phyloP scores from a whole-genome alignment of 2,329 filamentous ascomycete species.

The Colletotrichum noveboracense region DNA sequence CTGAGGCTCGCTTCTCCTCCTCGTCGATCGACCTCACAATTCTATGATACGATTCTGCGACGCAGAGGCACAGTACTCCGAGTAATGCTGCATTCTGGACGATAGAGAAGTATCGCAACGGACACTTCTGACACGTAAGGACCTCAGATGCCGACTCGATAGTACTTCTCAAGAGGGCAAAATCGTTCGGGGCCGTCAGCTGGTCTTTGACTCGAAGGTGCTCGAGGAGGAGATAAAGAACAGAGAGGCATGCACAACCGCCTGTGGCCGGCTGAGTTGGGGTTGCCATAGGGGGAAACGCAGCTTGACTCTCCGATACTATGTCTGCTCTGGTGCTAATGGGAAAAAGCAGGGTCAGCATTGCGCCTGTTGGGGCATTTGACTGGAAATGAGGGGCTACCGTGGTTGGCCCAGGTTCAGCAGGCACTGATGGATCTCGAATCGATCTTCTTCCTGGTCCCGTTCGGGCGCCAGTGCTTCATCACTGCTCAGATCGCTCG shows the following conservation, averaged over 20 bases:
- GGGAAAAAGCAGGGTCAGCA: not conserved
- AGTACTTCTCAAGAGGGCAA: not conserved
- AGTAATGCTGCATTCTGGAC: not conserved
- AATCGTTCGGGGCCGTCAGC: not conserved
- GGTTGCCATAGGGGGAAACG: not conserved
- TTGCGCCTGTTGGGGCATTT: not conserved
- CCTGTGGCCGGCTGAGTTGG: not conserved
- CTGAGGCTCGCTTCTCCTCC: not conserved
- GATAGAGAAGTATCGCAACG: not conserved
- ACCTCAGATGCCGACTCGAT: not conserved
- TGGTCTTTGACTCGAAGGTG: not conserved
- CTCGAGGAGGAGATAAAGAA: not conserved
- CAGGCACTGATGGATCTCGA: not conserved
- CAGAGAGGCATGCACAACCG: not conserved
- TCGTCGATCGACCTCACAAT: not conserved
- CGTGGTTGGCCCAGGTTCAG: not conserved
- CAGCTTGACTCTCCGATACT: not conserved
- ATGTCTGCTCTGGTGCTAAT: not conserved
- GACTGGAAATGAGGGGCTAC: not conserved
- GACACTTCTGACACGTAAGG: not conserved
- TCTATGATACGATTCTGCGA: not conserved
- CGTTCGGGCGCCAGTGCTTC: not conserved
- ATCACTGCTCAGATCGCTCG: not conserved
- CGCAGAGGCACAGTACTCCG: not conserved
- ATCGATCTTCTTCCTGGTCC: not conserved